These are phyloP conservation scores for Shiraia bambusicola DNA, from an alignment of 2,329 filamentous ascomycete genomes.

Conservation along the genomic window DNA sequence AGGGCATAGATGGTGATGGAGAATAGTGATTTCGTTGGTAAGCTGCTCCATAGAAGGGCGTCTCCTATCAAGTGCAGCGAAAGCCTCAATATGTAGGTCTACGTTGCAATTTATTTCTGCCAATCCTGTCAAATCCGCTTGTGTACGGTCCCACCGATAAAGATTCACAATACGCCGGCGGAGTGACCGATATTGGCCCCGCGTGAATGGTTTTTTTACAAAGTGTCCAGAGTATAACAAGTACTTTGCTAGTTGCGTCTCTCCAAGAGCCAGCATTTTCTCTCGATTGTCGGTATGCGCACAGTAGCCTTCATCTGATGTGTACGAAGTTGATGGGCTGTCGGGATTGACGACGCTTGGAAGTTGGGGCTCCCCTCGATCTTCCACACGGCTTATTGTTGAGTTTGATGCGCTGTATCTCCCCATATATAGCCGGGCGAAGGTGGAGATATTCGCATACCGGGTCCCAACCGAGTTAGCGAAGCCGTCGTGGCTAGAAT, in stretches of 20 bases:
- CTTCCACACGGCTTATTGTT: background rate
- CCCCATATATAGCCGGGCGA: conserved; percentile 14
- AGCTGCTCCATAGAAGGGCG: conserved; percentile 19
- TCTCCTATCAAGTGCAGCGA: conserved; percentile 31
- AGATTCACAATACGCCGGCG: conserved; percentile 27
- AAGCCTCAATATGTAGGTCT: conserved; percentile 6
- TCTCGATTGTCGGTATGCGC: no score
- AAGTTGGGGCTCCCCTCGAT: no score
- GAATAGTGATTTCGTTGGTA: conserved; percentile 19
- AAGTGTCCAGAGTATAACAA: conserved; percentile 5
- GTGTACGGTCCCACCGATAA: conserved; percentile 9
- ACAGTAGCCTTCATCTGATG: no score
- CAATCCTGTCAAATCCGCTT: conserved; percentile 9
- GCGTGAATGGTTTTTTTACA: conserved; percentile 1
- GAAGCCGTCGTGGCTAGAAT: background rate
- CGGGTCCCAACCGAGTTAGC: conserved; percentile 10
- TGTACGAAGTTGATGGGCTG: no score
- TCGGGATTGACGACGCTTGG: no score
- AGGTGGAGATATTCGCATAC: conserved; percentile 29
- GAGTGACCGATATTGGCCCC: conserved; percentile 36
- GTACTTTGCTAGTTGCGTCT: conserved; percentile 10
- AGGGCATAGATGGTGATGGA: conserved; percentile 21
- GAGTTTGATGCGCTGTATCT: conserved; percentile 6
- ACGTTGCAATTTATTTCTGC: background rate
- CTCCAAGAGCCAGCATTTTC: conserved; percentile 2